phyloP scores from a whole-genome alignment of 2,329 filamentous ascomycete genomes.

The Colletotrichum destructivum region DNA sequence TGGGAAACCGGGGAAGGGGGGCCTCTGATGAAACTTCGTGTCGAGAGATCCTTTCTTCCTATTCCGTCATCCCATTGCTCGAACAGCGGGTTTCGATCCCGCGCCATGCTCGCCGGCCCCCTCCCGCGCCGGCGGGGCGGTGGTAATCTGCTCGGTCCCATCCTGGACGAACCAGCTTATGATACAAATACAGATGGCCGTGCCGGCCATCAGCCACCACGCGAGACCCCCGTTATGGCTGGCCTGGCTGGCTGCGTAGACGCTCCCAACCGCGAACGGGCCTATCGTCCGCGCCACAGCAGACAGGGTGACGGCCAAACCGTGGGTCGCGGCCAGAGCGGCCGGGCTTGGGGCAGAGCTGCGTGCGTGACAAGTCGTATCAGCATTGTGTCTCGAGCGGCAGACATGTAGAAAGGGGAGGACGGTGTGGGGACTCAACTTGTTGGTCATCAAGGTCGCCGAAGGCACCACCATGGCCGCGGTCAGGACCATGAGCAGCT shows the following conservation, averaged over 20 bases:
- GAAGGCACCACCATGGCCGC: constrained; percentile 22
- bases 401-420: too few species aligned
- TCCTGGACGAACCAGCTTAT: background rate
- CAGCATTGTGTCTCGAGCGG: too few species aligned
- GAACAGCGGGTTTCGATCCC: too few species aligned
- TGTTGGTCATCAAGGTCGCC: constrained; percentile 8
- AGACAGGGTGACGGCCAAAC: constrained; percentile 1
- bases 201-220: constrained; percentile 24
- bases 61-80: too few species aligned
- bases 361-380: background rate
- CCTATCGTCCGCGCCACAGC: background rate
- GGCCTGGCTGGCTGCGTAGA: constrained; percentile 5
- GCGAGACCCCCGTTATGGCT: background rate
- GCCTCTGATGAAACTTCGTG: too few species aligned
- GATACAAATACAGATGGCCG: background rate
- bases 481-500: constrained; percentile 18
- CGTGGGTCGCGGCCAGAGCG: constrained; percentile 4
- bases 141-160: background rate
- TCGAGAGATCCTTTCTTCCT: too few species aligned
- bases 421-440: background rate
- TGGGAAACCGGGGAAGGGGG: too few species aligned
- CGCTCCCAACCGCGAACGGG: background rate
- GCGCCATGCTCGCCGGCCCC: too few species aligned
- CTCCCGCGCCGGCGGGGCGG: background rate
- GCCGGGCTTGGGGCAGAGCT: constrained; percentile 11